Evolutionary conservation across 345 rosid species (phyloP), one percentile per base, ranked within the genome.

Genomic region (Boechera retrofracta): DNA sequence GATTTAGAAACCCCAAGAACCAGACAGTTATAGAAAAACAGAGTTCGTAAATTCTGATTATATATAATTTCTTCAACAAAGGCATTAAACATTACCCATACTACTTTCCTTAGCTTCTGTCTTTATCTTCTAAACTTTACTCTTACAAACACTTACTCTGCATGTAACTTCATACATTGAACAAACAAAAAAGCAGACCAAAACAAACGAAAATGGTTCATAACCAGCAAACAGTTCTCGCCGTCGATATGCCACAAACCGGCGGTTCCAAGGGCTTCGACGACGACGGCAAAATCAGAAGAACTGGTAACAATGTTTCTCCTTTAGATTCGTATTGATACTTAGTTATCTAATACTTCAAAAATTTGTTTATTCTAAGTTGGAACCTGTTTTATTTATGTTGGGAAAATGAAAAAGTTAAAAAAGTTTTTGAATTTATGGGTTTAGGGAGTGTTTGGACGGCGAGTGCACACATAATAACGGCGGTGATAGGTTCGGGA

Each of bases 221-320:
- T n/a, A 55, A 28, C 75, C 49, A 71, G 59, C 65, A 54, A 45
- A 76, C 62, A 57, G 74, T 65, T 69, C 45, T 86, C 54, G 67
- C 90, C 73, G 18, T 84, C 7, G 87, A 83, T 67, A 67, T 62
- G 74, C 87, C 68, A 26, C 64, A 79, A 5, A 79, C 74, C 45
- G 72, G 59, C 6, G 91, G 78, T 61, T 85, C 92, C 76, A 73
- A 87, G 48, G 84, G 83, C 82, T 86, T 88, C 52, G 97, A 94
- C 35, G 97, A 93, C 24, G 98, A 93, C 6, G 97, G 91, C 5
- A 87, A 83, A 21, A 84, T 51, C 75, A 89, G 87, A 74, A 61
- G 98, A 83, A 87, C 91, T 57, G 97, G 98, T 91, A 77, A 38
- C 10, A 31, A 13, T 3, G 4, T 35, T 31, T 69, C 65, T 6